These are phyloP conservation scores for Taxillus chinensis DNA, from an alignment of 164 flowering plant genomes.

Conservation along the genomic window DNA sequence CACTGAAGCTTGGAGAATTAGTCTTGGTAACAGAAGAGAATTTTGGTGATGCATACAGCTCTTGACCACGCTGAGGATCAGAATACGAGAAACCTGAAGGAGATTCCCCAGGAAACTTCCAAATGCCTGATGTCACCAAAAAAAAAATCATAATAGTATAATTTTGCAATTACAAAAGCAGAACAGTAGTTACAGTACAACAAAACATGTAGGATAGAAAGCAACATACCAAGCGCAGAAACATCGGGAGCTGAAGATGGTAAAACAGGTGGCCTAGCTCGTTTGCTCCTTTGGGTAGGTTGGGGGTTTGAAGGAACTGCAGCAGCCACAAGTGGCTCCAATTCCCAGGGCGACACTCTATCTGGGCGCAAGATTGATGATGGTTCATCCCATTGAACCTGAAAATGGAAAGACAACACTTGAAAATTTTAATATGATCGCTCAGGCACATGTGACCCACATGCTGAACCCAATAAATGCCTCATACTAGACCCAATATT, in stretches of 20 bases:
- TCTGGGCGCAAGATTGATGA: constrained; percentile 75
- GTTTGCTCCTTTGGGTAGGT: constrained; percentile 57
- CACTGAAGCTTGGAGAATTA: constrained; percentile 26
- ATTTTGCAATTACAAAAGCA: background rate
- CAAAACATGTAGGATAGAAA: background rate
- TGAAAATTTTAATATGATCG: background rate
- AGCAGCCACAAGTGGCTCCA: constrained; percentile 73
- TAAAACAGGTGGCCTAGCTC: constrained; percentile 61
- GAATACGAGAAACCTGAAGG: constrained; percentile 33
- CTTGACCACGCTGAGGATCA: constrained; percentile 47
- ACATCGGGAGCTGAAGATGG: constrained; percentile 42
- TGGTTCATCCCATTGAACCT: constrained; percentile 99
- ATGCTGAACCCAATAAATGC: too few relatives aligned
- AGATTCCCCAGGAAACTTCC: constrained; percentile 56
- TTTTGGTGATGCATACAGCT: constrained; percentile 41
- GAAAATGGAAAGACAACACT: constrained; percentile 2
- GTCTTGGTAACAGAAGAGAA: constrained; percentile 31
- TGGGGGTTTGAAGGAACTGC: constrained; percentile 36
- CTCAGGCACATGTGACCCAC: too few relatives aligned
- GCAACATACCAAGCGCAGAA: constrained; percentile 39
- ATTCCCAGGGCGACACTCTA: constrained; percentile 88
- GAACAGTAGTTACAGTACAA: constrained; percentile 4
- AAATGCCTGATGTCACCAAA: constrained; percentile 28
- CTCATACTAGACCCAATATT: too few relatives aligned
- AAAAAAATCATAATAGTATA: background rate